Percentiles rank a stretch among this genome's conserved stretches.
Evolutionary conservation across 495 filamentous ascomycete genomes (phyloP).

Genomic region (Choiromyces venosus): DNA sequence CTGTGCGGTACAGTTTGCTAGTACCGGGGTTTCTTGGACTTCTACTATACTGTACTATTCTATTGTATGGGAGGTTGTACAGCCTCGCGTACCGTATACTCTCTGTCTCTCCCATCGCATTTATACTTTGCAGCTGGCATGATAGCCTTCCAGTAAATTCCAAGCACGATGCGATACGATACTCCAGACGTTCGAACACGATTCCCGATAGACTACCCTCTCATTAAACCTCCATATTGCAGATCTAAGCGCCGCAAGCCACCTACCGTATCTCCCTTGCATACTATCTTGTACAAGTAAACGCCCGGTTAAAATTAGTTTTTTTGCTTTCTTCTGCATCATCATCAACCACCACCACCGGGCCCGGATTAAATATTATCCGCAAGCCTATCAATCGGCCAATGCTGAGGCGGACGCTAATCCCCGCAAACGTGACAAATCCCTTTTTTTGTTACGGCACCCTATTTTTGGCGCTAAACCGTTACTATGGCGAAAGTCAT

Average conservation of each 20-base stretch:
- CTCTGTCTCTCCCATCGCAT: too few relatives aligned
- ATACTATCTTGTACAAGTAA: neutral
- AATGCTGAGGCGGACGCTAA: neutral
- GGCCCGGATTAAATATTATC: neutral
- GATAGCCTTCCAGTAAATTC: too few relatives aligned
- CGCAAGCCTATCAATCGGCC: neutral
- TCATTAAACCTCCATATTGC: neutral
- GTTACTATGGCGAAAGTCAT: neutral
- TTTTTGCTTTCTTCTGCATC: neutral
- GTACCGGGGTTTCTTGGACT: too few relatives aligned
- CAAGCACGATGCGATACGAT: too few relatives aligned
- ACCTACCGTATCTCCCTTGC: neutral
- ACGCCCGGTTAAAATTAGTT: neutral
- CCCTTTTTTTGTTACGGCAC: neutral
- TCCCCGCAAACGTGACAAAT: constrained; percentile 1
- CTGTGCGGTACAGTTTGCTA: too few relatives aligned
- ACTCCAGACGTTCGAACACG: too few relatives aligned
- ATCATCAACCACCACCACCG: neutral
- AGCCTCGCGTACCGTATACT: too few relatives aligned
- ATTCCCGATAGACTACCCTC: too few relatives aligned
- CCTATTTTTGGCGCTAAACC: neutral
- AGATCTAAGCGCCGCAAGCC: neutral
- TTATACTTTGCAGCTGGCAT: too few relatives aligned
- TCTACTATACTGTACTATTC: too few relatives aligned
- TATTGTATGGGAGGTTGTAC: too few relatives aligned